phyloP scores from a whole-genome alignment of 805 yeast species.

The Isabelozyma rhagii region DNA sequence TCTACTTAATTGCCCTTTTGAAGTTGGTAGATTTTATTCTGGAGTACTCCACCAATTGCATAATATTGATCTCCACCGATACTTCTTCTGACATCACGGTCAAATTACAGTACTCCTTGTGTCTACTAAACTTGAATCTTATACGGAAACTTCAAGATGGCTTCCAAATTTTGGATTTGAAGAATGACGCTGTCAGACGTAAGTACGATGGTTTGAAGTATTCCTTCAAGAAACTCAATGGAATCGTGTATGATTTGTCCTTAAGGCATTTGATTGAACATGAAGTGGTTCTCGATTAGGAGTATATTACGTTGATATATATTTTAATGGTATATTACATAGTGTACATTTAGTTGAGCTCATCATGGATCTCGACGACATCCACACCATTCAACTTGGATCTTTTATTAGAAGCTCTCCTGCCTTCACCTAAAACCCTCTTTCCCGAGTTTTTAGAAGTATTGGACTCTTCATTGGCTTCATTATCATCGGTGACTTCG shows the following conservation, averaged over 20 bases:
- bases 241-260: constrained; percentile 22
- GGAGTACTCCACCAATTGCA: constrained; percentile 20
- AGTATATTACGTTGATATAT: not conserved
- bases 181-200: constrained; percentile 24
- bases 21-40: constrained; percentile 18
- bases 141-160: constrained; percentile 21
- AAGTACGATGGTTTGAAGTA: constrained; percentile 28
- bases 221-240: constrained; percentile 21
- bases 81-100: not conserved
- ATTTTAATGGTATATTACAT: not conserved
- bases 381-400: not conserved
- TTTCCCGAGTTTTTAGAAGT: not conserved
- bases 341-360: not conserved
- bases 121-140: constrained; percentile 18
- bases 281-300: constrained; percentile 5
- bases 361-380: not conserved
- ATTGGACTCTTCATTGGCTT: not conserved
- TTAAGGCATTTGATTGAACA: constrained; percentile 12
- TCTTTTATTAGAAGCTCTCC: not conserved
- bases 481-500: not conserved
- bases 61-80: constrained; percentile 16
- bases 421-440: not conserved
- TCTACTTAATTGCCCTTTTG: constrained; percentile 20
- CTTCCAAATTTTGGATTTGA: constrained; percentile 25
- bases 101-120: constrained; percentile 12